A percentile compares a stretch with the other conserved stretches of the same genome.
phyloP scores from a whole-genome alignment of 441 rosid species.

The Brassica balearica region DNA sequence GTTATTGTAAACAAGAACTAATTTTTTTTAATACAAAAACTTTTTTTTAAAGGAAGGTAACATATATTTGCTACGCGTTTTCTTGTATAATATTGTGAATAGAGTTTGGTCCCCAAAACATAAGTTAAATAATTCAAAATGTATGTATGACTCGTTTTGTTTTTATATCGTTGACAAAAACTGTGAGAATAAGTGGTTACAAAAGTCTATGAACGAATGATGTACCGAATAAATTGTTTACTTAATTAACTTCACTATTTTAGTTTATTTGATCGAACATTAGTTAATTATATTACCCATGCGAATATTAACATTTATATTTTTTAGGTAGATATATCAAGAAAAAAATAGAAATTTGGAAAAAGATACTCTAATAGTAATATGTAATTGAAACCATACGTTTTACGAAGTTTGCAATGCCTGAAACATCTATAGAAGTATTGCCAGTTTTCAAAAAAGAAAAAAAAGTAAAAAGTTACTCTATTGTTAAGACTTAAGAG shows the following conservation, averaged over 20 bases:
- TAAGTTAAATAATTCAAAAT: not conserved
- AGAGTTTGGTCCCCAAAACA: not conserved
- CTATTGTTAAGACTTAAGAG: not conserved
- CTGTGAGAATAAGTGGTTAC: not conserved
- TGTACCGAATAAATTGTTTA: not conserved
- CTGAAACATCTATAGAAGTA: not conserved
- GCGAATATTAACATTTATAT: not conserved
- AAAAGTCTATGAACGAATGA: not conserved
- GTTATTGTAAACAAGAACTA: too few species aligned
- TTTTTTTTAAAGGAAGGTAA: not conserved
- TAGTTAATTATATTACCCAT: not conserved
- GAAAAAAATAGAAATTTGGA: not conserved
- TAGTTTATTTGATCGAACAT: not conserved
- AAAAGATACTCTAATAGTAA: not conserved
- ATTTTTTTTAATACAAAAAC: too few species aligned
- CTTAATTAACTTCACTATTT: not conserved
- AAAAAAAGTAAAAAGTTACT: too few species aligned
- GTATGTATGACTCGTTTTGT: not conserved
- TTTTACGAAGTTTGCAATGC: not conserved
- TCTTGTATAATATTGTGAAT: not conserved
- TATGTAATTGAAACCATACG: not conserved
- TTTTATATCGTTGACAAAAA: not conserved
- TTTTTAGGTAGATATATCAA: not conserved
- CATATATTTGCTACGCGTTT: not conserved
- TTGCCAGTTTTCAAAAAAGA: too few species aligned